phyloP scores from a whole-genome alignment of 2,329 filamentous ascomycete genomes.

The Pseudogymnoascus sp. region DNA sequence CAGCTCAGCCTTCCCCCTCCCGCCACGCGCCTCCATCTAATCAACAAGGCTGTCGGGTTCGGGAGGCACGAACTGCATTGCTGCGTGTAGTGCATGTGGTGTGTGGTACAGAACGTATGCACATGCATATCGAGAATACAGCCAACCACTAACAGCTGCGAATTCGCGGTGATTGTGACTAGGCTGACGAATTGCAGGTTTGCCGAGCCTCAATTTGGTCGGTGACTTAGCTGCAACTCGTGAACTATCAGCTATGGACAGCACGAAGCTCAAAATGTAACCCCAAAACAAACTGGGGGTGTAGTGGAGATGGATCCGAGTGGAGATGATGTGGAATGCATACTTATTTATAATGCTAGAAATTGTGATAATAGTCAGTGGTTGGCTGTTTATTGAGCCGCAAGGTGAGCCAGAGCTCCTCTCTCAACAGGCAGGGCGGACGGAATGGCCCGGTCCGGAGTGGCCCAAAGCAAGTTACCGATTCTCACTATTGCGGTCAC shows the following conservation, averaged over 20 bases:
- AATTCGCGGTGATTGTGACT: neutral
- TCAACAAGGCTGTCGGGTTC: neutral
- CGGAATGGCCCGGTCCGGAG: too few species aligned
- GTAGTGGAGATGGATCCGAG: neutral
- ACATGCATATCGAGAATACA: neutral
- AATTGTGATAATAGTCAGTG: neutral
- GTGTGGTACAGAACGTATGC: neutral
- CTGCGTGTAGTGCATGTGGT: neutral
- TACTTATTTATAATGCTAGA: neutral
- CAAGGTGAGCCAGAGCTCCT: too few species aligned
- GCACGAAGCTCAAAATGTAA: neutral
- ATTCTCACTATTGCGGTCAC: too few species aligned
- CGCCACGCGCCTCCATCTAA: neutral
- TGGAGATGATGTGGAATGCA: neutral
- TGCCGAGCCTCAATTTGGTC: neutral
- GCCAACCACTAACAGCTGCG: neutral
- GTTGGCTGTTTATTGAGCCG: neutral
- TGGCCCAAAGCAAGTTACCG: too few species aligned
- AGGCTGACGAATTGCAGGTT: neutral
- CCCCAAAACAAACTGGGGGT: neutral
- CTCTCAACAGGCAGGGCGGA: too few species aligned
- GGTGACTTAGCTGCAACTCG: neutral
- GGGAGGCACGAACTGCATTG: neutral
- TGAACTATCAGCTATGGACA: neutral
- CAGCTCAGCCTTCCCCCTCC: neutral